Evolutionary conservation across 1,284 basidiomycete species (phyloP).

Genomic region (Pulveroboletus sp.): DNA sequence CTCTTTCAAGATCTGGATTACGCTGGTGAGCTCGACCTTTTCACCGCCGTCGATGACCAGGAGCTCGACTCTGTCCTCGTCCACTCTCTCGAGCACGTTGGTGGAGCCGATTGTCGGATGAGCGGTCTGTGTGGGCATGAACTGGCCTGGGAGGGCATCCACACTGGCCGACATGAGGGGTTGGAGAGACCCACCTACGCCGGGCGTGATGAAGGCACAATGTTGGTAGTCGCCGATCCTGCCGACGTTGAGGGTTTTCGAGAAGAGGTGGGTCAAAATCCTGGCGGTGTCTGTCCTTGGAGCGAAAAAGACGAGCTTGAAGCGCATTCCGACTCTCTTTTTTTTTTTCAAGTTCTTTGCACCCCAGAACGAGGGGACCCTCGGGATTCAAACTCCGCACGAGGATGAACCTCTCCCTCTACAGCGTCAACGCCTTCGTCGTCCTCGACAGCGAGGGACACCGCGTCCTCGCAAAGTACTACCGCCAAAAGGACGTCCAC

Average conservation of each 20-base stretch:
- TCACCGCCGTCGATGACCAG: too few species aligned
- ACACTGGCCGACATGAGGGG: constrained; percentile 6
- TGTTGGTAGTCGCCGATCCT: not conserved
- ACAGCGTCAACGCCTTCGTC: constrained; percentile 85
- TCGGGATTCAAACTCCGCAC: constrained; percentile 31
- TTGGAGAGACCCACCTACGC: constrained; percentile 44
- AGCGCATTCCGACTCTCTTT: too few species aligned
- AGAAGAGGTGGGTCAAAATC: too few species aligned
- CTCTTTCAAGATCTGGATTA: constrained; percentile 48
- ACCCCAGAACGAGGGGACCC: constrained; percentile 19
- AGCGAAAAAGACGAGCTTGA: too few species aligned
- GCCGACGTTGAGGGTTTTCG: too few species aligned
- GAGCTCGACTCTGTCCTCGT: constrained; percentile 52
- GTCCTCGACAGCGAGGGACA: constrained; percentile 94
- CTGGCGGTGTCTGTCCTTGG: constrained; percentile 42
- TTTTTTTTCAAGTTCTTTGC: too few species aligned
- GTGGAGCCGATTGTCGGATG: too few species aligned
- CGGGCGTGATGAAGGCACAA: constrained; percentile 37
- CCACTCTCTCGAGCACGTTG: too few species aligned
- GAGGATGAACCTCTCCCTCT: constrained; percentile 76
- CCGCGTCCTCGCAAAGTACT: constrained; percentile 95
- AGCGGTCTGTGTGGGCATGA: too few species aligned
- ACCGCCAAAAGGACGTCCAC: constrained; percentile 76
- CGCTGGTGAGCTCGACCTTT: too few species aligned
- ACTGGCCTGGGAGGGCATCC: not conserved